Conservation (phyloP, 176 grass and related monocot genomes). For the Alopecurus myosuroides region DNA sequence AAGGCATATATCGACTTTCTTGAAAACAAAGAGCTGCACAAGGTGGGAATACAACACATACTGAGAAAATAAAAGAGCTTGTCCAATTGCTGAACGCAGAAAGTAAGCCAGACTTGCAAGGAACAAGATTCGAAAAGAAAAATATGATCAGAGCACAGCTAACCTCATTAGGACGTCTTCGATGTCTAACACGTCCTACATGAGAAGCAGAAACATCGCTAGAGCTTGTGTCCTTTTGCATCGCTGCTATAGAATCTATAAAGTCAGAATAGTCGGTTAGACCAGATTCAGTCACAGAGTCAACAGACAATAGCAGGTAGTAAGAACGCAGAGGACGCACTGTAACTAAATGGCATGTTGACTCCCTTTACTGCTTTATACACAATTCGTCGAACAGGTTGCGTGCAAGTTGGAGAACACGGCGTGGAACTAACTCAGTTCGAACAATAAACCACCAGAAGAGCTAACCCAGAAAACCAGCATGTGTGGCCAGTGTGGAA, state of each 20-base stretch:
- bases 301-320: neutral
- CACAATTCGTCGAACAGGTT: neutral
- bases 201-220: slow-evolving; percentile 35
- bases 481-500: neutral
- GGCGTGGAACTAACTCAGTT: neutral
- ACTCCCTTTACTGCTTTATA: neutral
- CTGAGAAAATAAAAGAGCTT: neutral
- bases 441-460: neutral
- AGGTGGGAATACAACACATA: neutral
- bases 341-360: neutral
- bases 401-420: neutral
- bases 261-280: neutral
- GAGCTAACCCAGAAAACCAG: neutral
- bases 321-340: neutral
- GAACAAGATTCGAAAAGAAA: neutral
- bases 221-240: slow-evolving; percentile 50
- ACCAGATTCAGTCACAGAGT: neutral
- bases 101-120: neutral
- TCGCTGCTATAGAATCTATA: slow-evolving; percentile 33
- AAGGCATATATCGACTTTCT: neutral
- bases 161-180: slow-evolving; percentile 48
- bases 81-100: neutral
- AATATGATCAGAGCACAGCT: neutral
- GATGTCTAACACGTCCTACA: slow-evolving; percentile 47
- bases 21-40: neutral